These are phyloP conservation scores for Periconia sp. DNA, from an alignment of 2,329 filamentous ascomycete genomes.

Conservation along the genomic window DNA sequence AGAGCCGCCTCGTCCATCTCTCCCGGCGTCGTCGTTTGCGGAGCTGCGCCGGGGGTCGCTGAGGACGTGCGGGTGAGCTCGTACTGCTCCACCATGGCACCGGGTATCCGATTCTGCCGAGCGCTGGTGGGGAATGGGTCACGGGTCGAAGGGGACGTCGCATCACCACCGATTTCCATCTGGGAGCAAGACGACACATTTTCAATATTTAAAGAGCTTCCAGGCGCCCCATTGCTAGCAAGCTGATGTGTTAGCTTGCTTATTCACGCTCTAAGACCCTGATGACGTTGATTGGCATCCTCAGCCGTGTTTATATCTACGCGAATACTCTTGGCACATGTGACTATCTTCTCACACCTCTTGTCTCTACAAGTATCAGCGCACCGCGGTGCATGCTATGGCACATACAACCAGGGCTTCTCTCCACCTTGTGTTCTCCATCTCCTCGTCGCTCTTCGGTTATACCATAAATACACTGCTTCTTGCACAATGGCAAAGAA, in stretches of 20 bases:
- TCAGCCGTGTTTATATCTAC: no score
- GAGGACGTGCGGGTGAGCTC: constrained; percentile 12
- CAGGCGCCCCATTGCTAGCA: no score
- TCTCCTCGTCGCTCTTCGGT: constrained; percentile 33
- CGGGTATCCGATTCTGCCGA: background rate
- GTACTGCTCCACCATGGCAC: constrained; percentile 9
- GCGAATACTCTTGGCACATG: no score
- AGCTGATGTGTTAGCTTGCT: no score
- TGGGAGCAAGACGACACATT: no score
- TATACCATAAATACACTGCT: constrained; percentile 48
- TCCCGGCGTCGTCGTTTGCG: constrained; percentile 3
- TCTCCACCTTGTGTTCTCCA: constrained; percentile 19
- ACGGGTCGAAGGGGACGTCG: no score
- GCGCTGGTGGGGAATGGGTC: background rate
- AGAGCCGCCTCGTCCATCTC: constrained; percentile 5
- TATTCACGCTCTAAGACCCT: no score
- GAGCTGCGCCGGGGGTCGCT: background rate
- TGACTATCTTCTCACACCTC: no score
- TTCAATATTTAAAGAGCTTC: no score
- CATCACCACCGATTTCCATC: no score
- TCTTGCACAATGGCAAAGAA: constrained; percentile 50
- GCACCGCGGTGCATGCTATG: background rate
- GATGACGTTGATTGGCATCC: no score
- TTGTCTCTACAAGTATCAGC: no score
- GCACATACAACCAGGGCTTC: constrained; percentile 28